Conservation (phyloP, 2,329 filamentous ascomycete genomes). For the Fragosphaeria purpurea region DNA sequence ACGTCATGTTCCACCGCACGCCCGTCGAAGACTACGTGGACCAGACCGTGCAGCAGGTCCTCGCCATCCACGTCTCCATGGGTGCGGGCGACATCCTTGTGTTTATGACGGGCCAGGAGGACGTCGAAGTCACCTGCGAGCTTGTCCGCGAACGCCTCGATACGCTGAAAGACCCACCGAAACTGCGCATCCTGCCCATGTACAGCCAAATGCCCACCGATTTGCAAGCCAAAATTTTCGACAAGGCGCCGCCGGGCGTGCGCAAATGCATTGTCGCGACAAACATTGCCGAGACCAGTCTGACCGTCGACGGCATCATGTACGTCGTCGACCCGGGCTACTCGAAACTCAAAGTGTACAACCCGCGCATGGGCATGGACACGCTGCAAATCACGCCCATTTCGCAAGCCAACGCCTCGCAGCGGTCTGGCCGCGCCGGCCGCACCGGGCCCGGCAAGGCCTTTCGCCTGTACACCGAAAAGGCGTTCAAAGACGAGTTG, state of each 20-base stretch:
- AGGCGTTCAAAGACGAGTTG: conserved; percentile 89
- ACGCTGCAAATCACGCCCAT: conserved; percentile 96
- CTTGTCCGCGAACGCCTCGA: conserved; percentile 79
- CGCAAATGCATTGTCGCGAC: conserved; percentile 97
- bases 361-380: conserved; percentile 98
- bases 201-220: conserved; percentile 99
- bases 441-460: conserved; percentile 92
- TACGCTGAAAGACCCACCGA: conserved; percentile 85
- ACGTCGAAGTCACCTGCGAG: conserved; percentile 95
- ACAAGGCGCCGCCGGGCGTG: conserved; percentile 78
- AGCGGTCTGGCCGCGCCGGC: conserved; percentile 86
- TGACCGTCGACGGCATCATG: conserved; percentile 98
- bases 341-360: conserved; percentile 97
- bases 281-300: conserved; percentile 94
- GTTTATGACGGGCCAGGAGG: conserved; percentile 98
- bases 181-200: conserved; percentile 88
- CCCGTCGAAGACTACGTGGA: conserved; percentile 98
- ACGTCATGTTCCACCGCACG: conserved; percentile 88
- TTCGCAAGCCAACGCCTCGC: conserved; percentile 89
- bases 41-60: conserved; percentile 87
- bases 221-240: conserved; percentile 94
- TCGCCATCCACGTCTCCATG: conserved; percentile 94
- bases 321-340: conserved; percentile 96
- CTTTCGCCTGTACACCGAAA: conserved; percentile 87
- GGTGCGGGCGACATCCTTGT: conserved; percentile 87